phyloP scores from a whole-genome alignment of 177 flowering plant species.

The Vitis hybrid region DNA sequence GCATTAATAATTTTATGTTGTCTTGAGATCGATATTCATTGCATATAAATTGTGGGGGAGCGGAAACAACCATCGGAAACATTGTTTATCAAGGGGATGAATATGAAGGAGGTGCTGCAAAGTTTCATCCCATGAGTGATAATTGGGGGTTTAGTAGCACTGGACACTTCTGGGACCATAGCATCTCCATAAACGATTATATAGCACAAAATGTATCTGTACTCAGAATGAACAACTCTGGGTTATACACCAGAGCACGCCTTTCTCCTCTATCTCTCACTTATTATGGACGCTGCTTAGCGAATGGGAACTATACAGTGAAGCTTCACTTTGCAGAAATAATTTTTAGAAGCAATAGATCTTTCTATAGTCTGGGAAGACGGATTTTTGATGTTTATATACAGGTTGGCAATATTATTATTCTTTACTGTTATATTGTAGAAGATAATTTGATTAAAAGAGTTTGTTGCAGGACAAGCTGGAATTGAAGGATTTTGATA shows the following conservation, averaged over 20 bases:
- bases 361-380: not conserved
- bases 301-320: conserved; percentile 8
- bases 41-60: too few relatives aligned
- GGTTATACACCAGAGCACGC: conserved; percentile 2
- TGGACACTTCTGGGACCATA: conserved; percentile 9
- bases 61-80: too few relatives aligned
- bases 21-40: too few relatives aligned
- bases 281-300: conserved; percentile 9
- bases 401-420: not conserved
- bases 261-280: conserved; percentile 12
- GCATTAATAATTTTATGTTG: too few relatives aligned
- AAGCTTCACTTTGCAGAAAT: conserved; percentile 9
- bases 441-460: too few relatives aligned
- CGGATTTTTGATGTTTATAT: conserved; percentile 8
- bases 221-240: not conserved
- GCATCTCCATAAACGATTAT: not conserved
- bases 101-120: too few relatives aligned
- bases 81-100: too few relatives aligned
- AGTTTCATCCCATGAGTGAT: too few relatives aligned
- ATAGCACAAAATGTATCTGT: not conserved
- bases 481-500: too few relatives aligned
- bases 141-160: conserved; percentile 5
- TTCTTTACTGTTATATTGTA: too few relatives aligned
- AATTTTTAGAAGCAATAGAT: conserved; percentile 9
- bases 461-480: too few relatives aligned